A percentile compares a stretch with the other conserved stretches of the same genome.
These are phyloP conservation scores for Fremontodendron californicum DNA, from an alignment of 345 rosid species.

Conservation along the genomic window DNA sequence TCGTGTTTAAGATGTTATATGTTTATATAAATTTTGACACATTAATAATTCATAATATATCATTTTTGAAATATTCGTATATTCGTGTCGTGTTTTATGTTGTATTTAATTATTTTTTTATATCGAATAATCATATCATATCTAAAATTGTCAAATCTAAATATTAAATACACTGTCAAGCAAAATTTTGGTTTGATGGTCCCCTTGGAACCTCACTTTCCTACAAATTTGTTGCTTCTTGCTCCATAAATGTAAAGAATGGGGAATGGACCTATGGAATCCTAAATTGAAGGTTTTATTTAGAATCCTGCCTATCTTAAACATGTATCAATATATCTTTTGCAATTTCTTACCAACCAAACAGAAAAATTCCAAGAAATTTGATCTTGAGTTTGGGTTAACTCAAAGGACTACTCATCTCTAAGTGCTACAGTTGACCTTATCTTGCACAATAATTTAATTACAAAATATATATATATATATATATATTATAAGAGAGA, in stretches of 20 bases:
- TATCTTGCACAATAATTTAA: neutral
- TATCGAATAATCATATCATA: too few species aligned
- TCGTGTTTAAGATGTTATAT: too few species aligned
- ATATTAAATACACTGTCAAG: too few species aligned
- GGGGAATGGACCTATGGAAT: slow-evolving; percentile 8
- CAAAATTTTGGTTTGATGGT: too few species aligned
- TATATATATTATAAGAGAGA: neutral
- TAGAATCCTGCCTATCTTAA: neutral
- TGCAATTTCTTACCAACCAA: neutral
- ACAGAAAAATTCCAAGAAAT: neutral
- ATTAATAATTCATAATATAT: too few species aligned
- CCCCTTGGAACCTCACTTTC: too few species aligned
- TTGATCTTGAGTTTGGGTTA: neutral
- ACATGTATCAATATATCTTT: neutral
- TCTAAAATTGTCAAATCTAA: too few species aligned
- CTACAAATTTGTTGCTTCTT: neutral
- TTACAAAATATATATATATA: too few species aligned
- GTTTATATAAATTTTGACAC: too few species aligned
- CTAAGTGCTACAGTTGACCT: slow-evolving; percentile 11
- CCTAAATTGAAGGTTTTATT: neutral
- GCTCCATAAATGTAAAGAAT: neutral
- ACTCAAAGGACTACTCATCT: neutral
- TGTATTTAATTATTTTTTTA: too few species aligned
- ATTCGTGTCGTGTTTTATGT: too few species aligned
- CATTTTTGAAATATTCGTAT: too few species aligned